Conservation (phyloP, 495 filamentous ascomycete genomes). For the Talaromyces wortmannii region DNA sequence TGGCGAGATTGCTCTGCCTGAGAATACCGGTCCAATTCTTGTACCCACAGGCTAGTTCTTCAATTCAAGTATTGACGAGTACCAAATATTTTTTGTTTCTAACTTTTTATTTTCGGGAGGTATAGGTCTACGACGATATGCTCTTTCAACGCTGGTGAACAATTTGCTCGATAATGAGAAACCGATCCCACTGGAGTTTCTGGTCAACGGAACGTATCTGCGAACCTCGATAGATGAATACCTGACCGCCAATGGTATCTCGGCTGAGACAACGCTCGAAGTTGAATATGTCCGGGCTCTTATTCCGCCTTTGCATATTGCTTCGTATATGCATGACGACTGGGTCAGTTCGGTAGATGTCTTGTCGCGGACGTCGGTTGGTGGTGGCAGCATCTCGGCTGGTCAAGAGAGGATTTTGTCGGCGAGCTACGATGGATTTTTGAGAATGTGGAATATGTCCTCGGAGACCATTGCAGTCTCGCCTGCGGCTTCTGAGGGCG, state of each 20-base stretch:
- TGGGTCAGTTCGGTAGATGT: conserved; percentile 95
- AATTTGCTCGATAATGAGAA: conserved; percentile 72
- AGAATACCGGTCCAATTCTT: conserved; percentile 55
- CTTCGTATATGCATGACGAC: conserved; percentile 91
- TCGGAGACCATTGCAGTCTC: conserved; percentile 72
- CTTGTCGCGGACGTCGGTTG: conserved; percentile 57
- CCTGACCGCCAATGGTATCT: conserved; percentile 76
- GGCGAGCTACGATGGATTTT: conserved; percentile 79
- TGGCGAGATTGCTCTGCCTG: conserved; percentile 52
- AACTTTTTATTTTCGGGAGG: background rate
- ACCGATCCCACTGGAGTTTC: conserved; percentile 90
- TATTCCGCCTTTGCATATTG: conserved; percentile 77
- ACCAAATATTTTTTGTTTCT: background rate
- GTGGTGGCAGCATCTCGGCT: conserved; percentile 42
- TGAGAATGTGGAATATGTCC: conserved; percentile 84
- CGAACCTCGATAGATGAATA: conserved; percentile 85
- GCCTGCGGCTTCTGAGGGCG: conserved; percentile 50
- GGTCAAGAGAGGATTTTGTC: conserved; percentile 73
- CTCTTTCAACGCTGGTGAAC: conserved; percentile 88
- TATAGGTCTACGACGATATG: conserved; percentile 77
- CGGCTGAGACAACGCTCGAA: conserved; percentile 74
- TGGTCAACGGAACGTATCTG: conserved; percentile 86
- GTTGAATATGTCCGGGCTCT: conserved; percentile 90
- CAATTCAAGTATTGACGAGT: background rate
- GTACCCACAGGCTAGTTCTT: conserved; percentile 53